Conservation (phyloP, 2,329 filamentous ascomycete species). For the Penicillium hesseltinei region DNA sequence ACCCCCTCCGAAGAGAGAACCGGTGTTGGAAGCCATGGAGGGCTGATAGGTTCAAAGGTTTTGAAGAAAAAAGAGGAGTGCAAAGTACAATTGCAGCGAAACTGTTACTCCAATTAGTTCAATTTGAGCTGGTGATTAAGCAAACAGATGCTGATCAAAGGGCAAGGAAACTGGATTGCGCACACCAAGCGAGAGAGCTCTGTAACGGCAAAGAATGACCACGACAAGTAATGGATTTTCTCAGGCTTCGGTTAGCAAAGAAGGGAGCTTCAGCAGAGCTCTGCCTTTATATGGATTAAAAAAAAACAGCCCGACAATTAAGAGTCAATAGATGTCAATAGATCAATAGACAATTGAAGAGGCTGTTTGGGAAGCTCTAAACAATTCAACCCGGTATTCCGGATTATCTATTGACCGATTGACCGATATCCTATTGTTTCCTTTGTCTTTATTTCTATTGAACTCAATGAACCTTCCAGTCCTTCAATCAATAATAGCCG, state of each 20-base stretch:
- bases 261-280: not conserved
- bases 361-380: constrained; percentile 18
- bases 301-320: not conserved
- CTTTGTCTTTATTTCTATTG: not conserved
- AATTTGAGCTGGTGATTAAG: not conserved
- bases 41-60: not conserved
- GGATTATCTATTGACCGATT: constrained; percentile 21
- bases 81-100: no score
- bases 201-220: not conserved
- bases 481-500: not conserved
- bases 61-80: not conserved
- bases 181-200: not conserved
- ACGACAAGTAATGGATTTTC: not conserved
- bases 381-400: constrained; percentile 19
- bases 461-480: not conserved
- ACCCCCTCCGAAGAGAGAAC: constrained; percentile 32
- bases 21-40: constrained; percentile 20
- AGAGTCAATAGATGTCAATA: not conserved
- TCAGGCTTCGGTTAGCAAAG: not conserved
- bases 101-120: not conserved
- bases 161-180: constrained; percentile 1
- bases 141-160: not conserved
- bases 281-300: not conserved
- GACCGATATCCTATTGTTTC: not conserved
- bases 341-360: not conserved